Evolutionary conservation across 768 basidiomycete genomes (phyloP), one percentile per base, ranked within the genome.

Genomic region (Gloeophyllum trabeum): DNA sequence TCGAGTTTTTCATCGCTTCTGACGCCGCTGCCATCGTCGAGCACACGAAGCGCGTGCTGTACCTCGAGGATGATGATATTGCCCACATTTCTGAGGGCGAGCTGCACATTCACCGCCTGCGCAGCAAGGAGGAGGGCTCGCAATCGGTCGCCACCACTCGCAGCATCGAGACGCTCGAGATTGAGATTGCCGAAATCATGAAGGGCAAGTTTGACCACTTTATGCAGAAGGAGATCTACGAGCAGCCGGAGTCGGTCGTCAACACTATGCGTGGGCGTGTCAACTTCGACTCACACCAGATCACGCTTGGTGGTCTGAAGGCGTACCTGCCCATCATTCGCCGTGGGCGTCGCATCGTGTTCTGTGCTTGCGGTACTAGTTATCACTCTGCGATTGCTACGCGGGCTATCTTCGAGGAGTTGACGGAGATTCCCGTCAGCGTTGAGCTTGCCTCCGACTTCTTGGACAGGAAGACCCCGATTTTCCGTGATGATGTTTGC

Each of bases 221-320:
- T 69, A 99, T 99, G 96, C 94, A 98, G 62, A 99, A 99, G 70
- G 96, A 99, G 64, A 97, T 97, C 53, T 97, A 91, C 70, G 89
- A 97, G 59, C 94, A 98, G 61, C 94, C 96, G 40, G 96, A 99
- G 58, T 94, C 91, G 21, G 96, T 98, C 48, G 91, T 98, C 65
- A 99, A 99, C 75, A 99, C 96, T 40, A 99, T 99, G 96, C 87
- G 96, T 76, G 96, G 96, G 46, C 91, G 96, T 52, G 87, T 99
- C 70, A 98, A 96, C 74, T 99, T 99, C 53, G 96, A 98, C 57
- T 79, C 73, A 41, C 76, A 88, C 64, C 74, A 73, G 49, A 87
- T 99, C 57, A 97, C 84, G 7, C 81, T 99, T 34, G 96, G 96
- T 58, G 96, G 96, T 28, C 73, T 99, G 46, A 88, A 92, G 46